These are phyloP conservation scores for Kluyveromyces dobzhanskii DNA, from an alignment of 805 yeast species.

Conservation along the genomic window DNA sequence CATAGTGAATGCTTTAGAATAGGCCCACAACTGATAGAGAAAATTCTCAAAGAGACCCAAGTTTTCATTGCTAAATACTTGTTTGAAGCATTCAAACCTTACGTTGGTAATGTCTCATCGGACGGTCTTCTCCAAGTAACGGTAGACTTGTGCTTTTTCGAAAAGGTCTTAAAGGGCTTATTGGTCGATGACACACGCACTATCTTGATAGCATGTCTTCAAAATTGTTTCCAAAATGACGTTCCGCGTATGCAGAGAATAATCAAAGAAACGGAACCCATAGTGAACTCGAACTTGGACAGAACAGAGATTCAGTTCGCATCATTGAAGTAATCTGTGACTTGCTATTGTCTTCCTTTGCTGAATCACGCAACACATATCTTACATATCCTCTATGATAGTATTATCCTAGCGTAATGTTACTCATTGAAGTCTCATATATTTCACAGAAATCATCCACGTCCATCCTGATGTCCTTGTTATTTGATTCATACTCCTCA, in stretches of 20 bases:
- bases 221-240: slow-evolving; percentile 27
- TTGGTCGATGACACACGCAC: slow-evolving; percentile 26
- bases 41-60: slow-evolving; percentile 38
- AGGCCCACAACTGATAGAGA: slow-evolving; percentile 38
- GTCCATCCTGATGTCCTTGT: slow-evolving; percentile 20
- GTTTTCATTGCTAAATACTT: slow-evolving; percentile 30
- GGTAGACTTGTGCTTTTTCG: slow-evolving; percentile 47
- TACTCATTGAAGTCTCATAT: slow-evolving; percentile 7
- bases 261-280: slow-evolving; percentile 24
- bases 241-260: slow-evolving; percentile 17
- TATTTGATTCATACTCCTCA: slow-evolving; percentile 13
- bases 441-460: slow-evolving; percentile 25
- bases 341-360: too few species aligned
- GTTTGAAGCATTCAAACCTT: slow-evolving; percentile 34
- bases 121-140: slow-evolving; percentile 44
- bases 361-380: too few species aligned
- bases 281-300: slow-evolving; percentile 23
- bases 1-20: slow-evolving; percentile 44
- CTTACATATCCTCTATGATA: not conserved
- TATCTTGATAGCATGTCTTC: slow-evolving; percentile 24
- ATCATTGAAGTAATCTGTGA: slow-evolving; percentile 24
- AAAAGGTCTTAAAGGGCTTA: slow-evolving; percentile 23
- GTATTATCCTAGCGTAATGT: not conserved
- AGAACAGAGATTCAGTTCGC: slow-evolving; percentile 28
- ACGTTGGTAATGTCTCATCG: slow-evolving; percentile 36